phyloP scores from a whole-genome alignment of 192 early-diverging fungal species.

The Umbelopsis ramanniana region DNA sequence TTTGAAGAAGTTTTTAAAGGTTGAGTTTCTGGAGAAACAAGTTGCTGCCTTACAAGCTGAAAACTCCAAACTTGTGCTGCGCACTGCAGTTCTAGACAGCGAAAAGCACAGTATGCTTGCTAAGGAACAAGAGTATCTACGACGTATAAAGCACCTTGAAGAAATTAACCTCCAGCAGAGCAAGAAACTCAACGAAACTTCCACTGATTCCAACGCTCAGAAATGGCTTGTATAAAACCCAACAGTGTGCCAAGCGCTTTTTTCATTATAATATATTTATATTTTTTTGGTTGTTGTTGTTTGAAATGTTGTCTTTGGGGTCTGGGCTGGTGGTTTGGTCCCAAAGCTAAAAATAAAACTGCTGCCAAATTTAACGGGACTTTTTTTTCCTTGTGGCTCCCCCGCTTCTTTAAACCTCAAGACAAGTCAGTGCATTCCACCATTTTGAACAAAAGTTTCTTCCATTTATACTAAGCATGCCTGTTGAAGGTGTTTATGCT shows the following conservation, averaged over 20 bases:
- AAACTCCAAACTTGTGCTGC: conserved; percentile 60
- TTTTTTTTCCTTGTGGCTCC: not conserved
- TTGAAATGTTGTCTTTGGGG: not conserved
- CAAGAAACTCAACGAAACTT: not conserved
- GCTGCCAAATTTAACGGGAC: no score
- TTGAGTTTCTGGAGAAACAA: conserved; percentile 80
- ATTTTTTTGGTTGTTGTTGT: not conserved
- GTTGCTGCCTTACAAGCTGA: conserved; percentile 79
- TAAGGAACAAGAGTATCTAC: conserved; percentile 34
- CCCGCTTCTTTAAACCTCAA: not conserved
- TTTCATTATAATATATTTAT: not conserved
- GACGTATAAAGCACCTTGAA: conserved; percentile 40
- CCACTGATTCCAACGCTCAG: not conserved
- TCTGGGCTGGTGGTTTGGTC: no score
- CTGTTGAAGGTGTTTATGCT: conserved; percentile 21
- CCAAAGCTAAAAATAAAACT: not conserved
- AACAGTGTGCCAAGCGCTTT: not conserved
- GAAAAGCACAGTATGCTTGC: conserved; percentile 31
- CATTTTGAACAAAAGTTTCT: not conserved
- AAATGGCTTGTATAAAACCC: conserved; percentile 21
- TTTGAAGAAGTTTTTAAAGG: conserved; percentile 78
- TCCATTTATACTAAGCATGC: not conserved
- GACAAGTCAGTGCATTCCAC: conserved; percentile 9
- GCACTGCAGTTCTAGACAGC: conserved; percentile 39
- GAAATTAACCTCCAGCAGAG: conserved; percentile 17